phyloP scores from a whole-genome alignment of 2,329 filamentous ascomycete genomes.

The Aspergillus sp. region DNA sequence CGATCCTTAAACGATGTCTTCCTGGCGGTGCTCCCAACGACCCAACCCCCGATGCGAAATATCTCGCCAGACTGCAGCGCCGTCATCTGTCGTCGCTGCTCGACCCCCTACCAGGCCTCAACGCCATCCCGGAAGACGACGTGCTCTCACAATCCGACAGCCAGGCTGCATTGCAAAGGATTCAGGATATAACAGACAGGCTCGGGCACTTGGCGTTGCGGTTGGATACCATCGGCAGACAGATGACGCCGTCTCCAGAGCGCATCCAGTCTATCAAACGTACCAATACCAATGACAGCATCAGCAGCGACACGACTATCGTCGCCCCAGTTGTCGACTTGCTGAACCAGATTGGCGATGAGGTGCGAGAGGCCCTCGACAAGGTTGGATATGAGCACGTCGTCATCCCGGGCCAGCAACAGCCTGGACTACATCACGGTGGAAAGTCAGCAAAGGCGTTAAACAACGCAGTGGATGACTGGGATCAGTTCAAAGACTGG shows the following conservation, averaged over 20 bases:
- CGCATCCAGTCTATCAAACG: background rate
- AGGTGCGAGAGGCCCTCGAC: slow-evolving; percentile 9
- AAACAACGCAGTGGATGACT: slow-evolving; percentile 11
- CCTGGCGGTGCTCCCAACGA: background rate
- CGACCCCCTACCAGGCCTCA: slow-evolving; percentile 3
- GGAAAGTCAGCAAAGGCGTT: background rate
- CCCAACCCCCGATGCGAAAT: slow-evolving; percentile 4
- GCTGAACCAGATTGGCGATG: slow-evolving; percentile 11
- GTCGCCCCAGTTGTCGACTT: slow-evolving; percentile 10
- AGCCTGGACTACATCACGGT: background rate
- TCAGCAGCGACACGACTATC: background rate
- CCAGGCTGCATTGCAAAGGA: slow-evolving; percentile 7
- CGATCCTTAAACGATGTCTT: slow-evolving; percentile 10
- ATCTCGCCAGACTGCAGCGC: slow-evolving; percentile 3
- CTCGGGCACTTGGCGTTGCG: slow-evolving; percentile 4
- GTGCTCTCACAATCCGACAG: background rate
- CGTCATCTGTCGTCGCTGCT: slow-evolving; percentile 1
- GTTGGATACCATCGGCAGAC: background rate
- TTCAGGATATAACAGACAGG: slow-evolving; percentile 7
- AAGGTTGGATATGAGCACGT: slow-evolving; percentile 10
- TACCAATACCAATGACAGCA: background rate
- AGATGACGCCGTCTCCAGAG: background rate
- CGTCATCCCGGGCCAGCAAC: slow-evolving; percentile 6
- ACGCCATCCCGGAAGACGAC: slow-evolving; percentile 8
- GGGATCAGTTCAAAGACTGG: slow-evolving; percentile 17